These are phyloP conservation scores for Exidia glandulosa DNA, from an alignment of 768 basidiomycete genomes.

Conservation along the genomic window DNA sequence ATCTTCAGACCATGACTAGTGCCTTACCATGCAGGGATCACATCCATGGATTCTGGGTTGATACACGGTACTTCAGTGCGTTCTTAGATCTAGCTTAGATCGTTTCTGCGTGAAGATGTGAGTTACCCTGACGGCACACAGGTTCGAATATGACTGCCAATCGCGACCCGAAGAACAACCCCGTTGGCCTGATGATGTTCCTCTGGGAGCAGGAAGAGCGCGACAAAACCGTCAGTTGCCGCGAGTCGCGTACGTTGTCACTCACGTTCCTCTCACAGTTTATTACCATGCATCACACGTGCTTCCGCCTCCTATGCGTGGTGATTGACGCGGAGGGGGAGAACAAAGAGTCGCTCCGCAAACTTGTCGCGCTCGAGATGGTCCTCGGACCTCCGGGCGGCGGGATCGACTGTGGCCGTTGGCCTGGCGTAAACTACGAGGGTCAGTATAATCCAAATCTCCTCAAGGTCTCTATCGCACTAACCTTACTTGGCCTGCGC, in stretches of 20 bases:
- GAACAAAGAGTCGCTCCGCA: not conserved
- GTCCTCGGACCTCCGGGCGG: slow-evolving; percentile 14
- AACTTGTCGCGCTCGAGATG: slow-evolving; percentile 11
- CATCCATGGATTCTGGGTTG: too few species aligned
- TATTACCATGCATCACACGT: slow-evolving; percentile 11
- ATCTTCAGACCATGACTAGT: too few species aligned
- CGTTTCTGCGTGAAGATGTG: too few species aligned
- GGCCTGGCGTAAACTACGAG: slow-evolving; percentile 14
- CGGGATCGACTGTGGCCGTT: slow-evolving; percentile 10
- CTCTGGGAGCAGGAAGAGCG: not conserved
- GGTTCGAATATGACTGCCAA: too few species aligned
- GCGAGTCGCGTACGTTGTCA: not conserved
- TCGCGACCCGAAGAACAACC: too few species aligned
- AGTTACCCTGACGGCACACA: too few species aligned
- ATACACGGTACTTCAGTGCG: too few species aligned
- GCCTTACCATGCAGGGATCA: too few species aligned
- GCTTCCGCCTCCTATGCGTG: slow-evolving; percentile 13
- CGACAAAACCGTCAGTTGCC: not conserved
- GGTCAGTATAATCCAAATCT: not conserved
- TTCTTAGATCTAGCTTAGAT: too few species aligned
- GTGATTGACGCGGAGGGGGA: slow-evolving; percentile 8
- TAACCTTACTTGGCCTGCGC: not conserved
- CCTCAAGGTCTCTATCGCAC: not conserved
- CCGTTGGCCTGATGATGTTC: too few species aligned
- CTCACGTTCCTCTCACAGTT: slow-evolving; percentile 3